Percentiles rank a stretch among this genome's conserved stretches.
Evolutionary conservation across 2,329 filamentous ascomycete species (phyloP).

Genomic region (Chaetomium strumarium): DNA sequence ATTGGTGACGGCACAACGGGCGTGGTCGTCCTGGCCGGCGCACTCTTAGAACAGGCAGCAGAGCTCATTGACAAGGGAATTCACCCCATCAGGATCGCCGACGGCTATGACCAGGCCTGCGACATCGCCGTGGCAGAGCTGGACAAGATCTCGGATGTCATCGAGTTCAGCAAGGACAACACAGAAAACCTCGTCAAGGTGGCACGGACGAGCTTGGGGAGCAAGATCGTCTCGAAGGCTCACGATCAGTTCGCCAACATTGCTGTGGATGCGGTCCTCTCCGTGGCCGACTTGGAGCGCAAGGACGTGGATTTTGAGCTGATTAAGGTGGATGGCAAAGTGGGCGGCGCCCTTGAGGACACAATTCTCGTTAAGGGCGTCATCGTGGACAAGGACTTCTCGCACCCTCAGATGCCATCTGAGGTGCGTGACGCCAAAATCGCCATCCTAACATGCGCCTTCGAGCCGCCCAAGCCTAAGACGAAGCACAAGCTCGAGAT

Average conservation of each 20-base stretch:
- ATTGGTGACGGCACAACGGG: constrained; percentile 98
- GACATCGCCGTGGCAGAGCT: constrained; percentile 92
- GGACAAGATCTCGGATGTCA: constrained; percentile 86
- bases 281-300: constrained; percentile 89
- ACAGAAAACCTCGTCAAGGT: constrained; percentile 88
- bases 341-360: constrained; percentile 89
- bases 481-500: constrained; percentile 99
- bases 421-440: constrained; percentile 95
- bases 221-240: constrained; percentile 98
- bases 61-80: constrained; percentile 99
- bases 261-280: constrained; percentile 92
- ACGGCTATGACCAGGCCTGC: constrained; percentile 95
- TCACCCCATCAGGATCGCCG: constrained; percentile 95
- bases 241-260: constrained; percentile 98
- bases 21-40: constrained; percentile 91
- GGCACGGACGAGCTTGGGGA: constrained; percentile 89
- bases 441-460: constrained; percentile 94
- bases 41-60: constrained; percentile 90
- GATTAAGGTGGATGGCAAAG: constrained; percentile 99
- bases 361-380: constrained; percentile 94
- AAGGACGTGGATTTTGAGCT: constrained; percentile 98
- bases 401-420: constrained; percentile 96
- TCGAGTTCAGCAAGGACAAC: constrained; percentile 75
- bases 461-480: constrained; percentile 98
- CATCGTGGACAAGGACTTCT: constrained; percentile 99